Percentiles rank a stretch among this genome's conserved stretches.
Conservation (phyloP, 108 stramenopile species). For the Nitzschia palea region DNA sequence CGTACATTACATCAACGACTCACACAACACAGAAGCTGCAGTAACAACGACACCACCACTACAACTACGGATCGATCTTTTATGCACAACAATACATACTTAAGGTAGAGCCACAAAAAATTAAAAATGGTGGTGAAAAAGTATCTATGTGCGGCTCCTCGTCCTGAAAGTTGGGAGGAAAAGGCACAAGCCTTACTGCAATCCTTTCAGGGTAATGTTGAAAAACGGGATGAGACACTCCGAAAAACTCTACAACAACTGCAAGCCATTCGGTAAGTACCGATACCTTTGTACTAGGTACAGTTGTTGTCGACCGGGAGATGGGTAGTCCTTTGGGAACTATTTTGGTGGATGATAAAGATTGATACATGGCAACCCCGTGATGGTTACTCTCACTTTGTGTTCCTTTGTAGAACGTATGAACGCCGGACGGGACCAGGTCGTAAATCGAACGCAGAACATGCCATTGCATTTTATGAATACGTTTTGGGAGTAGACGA, state of each 20-base stretch:
- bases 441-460: slow-evolving; percentile 53
- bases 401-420: slow-evolving; percentile 7
- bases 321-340: not conserved
- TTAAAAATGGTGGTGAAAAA: slow-evolving; percentile 34
- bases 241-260: slow-evolving; percentile 34
- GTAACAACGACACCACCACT: no score
- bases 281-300: not conserved
- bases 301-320: not conserved
- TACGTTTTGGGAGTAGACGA: slow-evolving; percentile 37
- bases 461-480: slow-evolving; percentile 64
- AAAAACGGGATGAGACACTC: slow-evolving; percentile 17
- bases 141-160: slow-evolving; percentile 56
- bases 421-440: slow-evolving; percentile 50
- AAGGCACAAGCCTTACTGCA: slow-evolving; percentile 38
- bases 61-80: no score
- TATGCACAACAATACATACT: no score
- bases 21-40: no score
- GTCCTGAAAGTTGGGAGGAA: slow-evolving; percentile 51
- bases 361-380: not conserved
- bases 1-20: no score
- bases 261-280: slow-evolving; percentile 31
- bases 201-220: slow-evolving; percentile 29
- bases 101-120: no score
- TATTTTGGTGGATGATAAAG: no score
- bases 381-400: no score